These are phyloP conservation scores for Saccharomyces hybrid DNA, from an alignment of 1,139 yeast genomes.

Conservation along the genomic window DNA sequence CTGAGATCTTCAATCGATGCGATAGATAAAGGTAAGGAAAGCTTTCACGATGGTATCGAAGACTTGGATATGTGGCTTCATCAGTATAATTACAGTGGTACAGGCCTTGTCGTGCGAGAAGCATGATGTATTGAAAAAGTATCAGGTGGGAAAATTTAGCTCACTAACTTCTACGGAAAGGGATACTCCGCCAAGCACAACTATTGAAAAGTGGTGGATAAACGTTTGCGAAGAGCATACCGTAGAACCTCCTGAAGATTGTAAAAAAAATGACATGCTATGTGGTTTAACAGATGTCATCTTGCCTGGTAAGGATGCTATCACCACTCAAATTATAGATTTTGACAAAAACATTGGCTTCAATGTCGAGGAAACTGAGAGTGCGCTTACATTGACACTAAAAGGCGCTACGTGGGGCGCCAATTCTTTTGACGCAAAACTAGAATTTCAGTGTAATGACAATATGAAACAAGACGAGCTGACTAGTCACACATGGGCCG, in stretches of 20 bases:
- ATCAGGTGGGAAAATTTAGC: conserved; percentile 13
- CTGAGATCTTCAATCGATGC: neutral
- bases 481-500: conserved; percentile 19
- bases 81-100: neutral
- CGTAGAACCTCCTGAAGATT: conserved; percentile 33
- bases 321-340: conserved; percentile 25
- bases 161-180: conserved; percentile 26
- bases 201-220: conserved; percentile 57
- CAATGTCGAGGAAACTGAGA: conserved; percentile 14
- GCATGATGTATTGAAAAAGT: conserved; percentile 20
- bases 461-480: conserved; percentile 34
- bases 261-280: conserved; percentile 62
- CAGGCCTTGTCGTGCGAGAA: conserved; percentile 18
- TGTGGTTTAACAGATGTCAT: conserved; percentile 55
- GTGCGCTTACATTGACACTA: conserved; percentile 37
- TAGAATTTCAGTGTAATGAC: conserved; percentile 47
- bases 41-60: neutral
- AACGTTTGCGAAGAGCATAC: conserved; percentile 56
- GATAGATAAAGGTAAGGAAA: neutral
- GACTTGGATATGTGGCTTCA: neutral
- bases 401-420: conserved; percentile 70
- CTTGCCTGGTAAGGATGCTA: conserved; percentile 36
- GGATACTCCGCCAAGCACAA: conserved; percentile 72
- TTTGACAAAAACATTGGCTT: conserved; percentile 12
- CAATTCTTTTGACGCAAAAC: conserved; percentile 41